Conservation (phyloP, 179 eudicot genomes). For the Spergularia azorica region DNA sequence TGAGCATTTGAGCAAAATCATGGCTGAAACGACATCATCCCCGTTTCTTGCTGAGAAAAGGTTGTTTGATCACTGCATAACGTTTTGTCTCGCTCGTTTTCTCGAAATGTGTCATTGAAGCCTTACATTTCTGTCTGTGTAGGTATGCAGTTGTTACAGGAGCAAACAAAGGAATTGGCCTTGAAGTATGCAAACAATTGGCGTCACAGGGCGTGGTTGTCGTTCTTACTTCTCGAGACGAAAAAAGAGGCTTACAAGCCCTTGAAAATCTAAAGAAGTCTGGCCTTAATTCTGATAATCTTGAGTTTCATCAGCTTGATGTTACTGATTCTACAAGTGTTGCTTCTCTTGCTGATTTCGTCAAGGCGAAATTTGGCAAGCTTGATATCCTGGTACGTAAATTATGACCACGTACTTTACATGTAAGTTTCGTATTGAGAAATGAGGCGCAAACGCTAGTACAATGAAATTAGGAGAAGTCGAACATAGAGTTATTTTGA, state of each 20-base stretch:
- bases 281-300: conserved; percentile 30
- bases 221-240: conserved; percentile 57
- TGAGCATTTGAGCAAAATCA: neutral
- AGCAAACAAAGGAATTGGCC: conserved; percentile 66
- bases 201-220: conserved; percentile 50
- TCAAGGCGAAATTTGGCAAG: conserved; percentile 45
- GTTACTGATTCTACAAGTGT: conserved; percentile 40
- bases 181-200: conserved; percentile 59
- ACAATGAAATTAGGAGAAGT: too few species aligned
- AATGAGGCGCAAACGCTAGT: too few species aligned
- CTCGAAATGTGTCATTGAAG: neutral
- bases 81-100: neutral
- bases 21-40: conserved; percentile 20
- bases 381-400: conserved; percentile 59
- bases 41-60: conserved; percentile 23
- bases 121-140: neutral
- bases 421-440: too few species aligned
- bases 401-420: neutral
- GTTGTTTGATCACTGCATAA: neutral
- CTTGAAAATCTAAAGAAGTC: conserved; percentile 40
- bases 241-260: conserved; percentile 48
- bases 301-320: conserved; percentile 53
- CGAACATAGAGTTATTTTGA: too few species aligned
- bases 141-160: conserved; percentile 74
- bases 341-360: conserved; percentile 40